phyloP scores from a whole-genome alignment of 768 basidiomycete genomes.

The Pleurotus tuoliensis region DNA sequence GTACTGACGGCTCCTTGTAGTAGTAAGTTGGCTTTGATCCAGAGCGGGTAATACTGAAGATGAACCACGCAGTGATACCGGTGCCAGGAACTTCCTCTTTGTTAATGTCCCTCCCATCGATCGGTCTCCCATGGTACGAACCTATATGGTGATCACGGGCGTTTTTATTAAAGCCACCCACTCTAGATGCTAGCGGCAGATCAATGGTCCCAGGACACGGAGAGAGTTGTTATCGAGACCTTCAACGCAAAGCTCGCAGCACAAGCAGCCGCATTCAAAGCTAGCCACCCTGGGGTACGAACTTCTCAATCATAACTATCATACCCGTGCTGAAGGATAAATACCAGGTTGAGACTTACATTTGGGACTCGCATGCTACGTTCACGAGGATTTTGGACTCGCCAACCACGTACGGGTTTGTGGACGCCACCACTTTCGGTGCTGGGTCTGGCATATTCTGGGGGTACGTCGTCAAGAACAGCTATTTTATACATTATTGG shows the following conservation, averaged over 20 bases:
- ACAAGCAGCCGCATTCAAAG: constrained; percentile 36
- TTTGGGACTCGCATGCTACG: constrained; percentile 47
- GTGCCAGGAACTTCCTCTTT: constrained; percentile 56
- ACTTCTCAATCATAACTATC: not conserved
- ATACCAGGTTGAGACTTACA: constrained; percentile 39
- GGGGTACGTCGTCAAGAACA: constrained; percentile 33
- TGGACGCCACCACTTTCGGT: constrained; percentile 47
- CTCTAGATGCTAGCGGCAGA: constrained; percentile 40
- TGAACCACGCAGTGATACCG: constrained; percentile 32
- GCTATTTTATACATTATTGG: no score
- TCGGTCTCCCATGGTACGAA: constrained; percentile 35
- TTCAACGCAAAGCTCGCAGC: constrained; percentile 49
- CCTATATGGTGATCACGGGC: not conserved
- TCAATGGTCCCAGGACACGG: constrained; percentile 34
- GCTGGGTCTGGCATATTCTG: constrained; percentile 43
- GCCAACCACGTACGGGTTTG: constrained; percentile 50
- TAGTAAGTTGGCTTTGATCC: constrained; percentile 21
- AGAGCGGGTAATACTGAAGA: constrained; percentile 3
- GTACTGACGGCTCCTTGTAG: constrained; percentile 18
- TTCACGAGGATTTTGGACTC: constrained; percentile 47
- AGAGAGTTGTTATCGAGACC: constrained; percentile 42
- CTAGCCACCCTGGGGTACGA: constrained; percentile 43
- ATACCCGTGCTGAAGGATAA: not conserved
- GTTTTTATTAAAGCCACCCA: not conserved
- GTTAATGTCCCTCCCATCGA: constrained; percentile 39